Evolutionary conservation across 179 eudicot genomes (phyloP), one percentile per base, ranked within the genome.

Genomic region (Spergularia azorica): DNA sequence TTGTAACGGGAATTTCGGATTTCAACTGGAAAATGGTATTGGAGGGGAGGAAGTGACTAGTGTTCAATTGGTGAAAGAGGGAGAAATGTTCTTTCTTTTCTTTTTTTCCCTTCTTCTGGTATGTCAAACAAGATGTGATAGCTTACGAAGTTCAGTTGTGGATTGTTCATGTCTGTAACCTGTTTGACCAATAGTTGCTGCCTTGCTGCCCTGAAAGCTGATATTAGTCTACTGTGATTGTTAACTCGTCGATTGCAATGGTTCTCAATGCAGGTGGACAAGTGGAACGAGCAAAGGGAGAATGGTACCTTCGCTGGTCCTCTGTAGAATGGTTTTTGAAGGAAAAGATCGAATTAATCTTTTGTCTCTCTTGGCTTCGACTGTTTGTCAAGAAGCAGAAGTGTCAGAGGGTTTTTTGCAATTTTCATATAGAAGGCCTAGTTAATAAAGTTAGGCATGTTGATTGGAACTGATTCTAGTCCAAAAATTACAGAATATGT

Each of bases 221-320:
- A 10, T 63, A 63, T 5, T 2, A 9, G 12, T 60, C n/a, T 11
- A 46, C 13, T 10, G 32, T 5, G 6, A 18, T 60, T 64, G 74
- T 56, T 11, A 43, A 66, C 14, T 77, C 16, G 17, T 5, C 18
- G 11, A 52, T 64, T 76, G 55, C 55, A 72, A 76, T 75, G 71
- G 46, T 38, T 16, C 6, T 76, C 58, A 26, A 17, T 85, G 88
- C 89, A 90, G 93, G 57, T 90, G 50, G 93, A 90, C 6, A 88
- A 79, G 86, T 90, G 93, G 93, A 90, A 90, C 36, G 93, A 88
- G 80, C 93, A 88, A 81, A 88, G 93, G 81, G 93, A 90, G 77
- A 88, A 86, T 32, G 93, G 93, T 17, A 90, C 88, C 46, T 90
- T 89, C 70, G 87, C 93, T 7, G 93, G 93, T 18, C 93, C 91